Conservation (phyloP, 192 early-diverging fungal genomes). For the Allomyces javanicus region DNA sequence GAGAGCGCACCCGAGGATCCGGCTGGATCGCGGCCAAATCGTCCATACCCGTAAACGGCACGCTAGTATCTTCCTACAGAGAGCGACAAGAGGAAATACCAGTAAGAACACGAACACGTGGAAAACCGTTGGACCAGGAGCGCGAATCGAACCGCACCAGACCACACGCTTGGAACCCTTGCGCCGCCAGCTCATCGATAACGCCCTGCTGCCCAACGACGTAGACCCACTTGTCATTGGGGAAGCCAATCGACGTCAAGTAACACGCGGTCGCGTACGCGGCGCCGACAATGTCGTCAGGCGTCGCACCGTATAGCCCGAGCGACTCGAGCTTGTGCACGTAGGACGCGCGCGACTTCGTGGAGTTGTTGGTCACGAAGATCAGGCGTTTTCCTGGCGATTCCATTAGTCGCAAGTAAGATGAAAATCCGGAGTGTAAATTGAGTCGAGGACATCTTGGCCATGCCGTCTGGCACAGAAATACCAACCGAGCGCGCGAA, state of each 20-base stretch:
- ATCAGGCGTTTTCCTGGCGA: conserved; percentile 45
- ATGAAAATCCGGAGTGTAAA: too few relatives aligned
- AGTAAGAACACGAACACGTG: too few relatives aligned
- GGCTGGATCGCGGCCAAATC: too few relatives aligned
- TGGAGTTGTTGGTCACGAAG: conserved; percentile 98
- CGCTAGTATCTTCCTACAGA: too few relatives aligned
- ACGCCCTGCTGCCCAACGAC: conserved; percentile 80
- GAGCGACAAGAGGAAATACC: too few relatives aligned
- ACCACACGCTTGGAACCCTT: conserved; percentile 49
- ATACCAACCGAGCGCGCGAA: conserved; percentile 37
- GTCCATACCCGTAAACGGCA: too few relatives aligned
- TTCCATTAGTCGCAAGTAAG: too few relatives aligned
- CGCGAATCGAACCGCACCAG: too few relatives aligned
- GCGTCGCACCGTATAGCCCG: conserved; percentile 32
- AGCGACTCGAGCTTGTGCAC: conserved; percentile 61
- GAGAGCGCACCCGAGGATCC: too few relatives aligned
- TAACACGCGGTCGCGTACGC: conserved; percentile 85
- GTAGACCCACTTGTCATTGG: conserved; percentile 70
- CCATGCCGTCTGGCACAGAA: too few relatives aligned
- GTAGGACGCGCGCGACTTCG: conserved; percentile 63
- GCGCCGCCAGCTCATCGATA: conserved; percentile 55
- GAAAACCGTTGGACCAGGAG: too few relatives aligned
- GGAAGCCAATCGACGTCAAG: conserved; percentile 57
- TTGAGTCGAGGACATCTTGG: too few relatives aligned
- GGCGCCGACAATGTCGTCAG: conserved; percentile 88